phyloP scores from a whole-genome alignment of 202 grass and related monocot species.

The Musa balbisiana region DNA sequence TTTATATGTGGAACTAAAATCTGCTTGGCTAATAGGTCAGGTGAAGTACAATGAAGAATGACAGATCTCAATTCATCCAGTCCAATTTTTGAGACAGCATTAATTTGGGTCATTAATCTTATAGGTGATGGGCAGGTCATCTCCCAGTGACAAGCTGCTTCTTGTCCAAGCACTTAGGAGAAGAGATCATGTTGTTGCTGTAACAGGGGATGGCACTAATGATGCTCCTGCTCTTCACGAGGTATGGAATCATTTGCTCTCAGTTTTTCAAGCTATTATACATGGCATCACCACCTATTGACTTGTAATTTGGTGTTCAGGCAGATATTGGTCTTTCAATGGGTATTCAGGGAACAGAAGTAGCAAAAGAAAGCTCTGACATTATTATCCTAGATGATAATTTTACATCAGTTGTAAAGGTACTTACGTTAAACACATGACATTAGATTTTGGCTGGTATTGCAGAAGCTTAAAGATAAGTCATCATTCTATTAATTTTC shows the following conservation, averaged over 20 bases:
- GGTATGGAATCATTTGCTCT: constrained; percentile 28
- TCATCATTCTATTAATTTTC: neutral
- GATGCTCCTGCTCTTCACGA: constrained; percentile 82
- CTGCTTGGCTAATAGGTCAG: too few relatives aligned
- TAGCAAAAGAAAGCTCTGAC: constrained; percentile 91
- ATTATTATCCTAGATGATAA: constrained; percentile 94
- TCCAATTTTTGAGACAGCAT: too few relatives aligned
- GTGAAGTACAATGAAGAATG: too few relatives aligned
- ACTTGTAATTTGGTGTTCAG: constrained; percentile 37
- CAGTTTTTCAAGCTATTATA: neutral
- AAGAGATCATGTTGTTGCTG: constrained; percentile 58
- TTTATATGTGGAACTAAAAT: too few relatives aligned
- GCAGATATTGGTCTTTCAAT: constrained; percentile 92
- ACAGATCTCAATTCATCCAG: too few relatives aligned
- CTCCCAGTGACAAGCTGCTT: constrained; percentile 71
- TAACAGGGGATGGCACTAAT: constrained; percentile 88
- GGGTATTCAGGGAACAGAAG: constrained; percentile 91
- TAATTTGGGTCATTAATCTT: neutral
- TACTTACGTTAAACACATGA: neutral
- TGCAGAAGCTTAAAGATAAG: constrained; percentile 1
- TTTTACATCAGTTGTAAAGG: constrained; percentile 83
- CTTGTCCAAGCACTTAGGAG: constrained; percentile 73
- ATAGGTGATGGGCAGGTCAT: constrained; percentile 86
- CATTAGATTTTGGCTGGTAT: neutral
- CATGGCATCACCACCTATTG: constrained; percentile 12